Evolutionary conservation across 2,329 filamentous ascomycete genomes (phyloP).

Genomic region (Scedosporium minutisporum): DNA sequence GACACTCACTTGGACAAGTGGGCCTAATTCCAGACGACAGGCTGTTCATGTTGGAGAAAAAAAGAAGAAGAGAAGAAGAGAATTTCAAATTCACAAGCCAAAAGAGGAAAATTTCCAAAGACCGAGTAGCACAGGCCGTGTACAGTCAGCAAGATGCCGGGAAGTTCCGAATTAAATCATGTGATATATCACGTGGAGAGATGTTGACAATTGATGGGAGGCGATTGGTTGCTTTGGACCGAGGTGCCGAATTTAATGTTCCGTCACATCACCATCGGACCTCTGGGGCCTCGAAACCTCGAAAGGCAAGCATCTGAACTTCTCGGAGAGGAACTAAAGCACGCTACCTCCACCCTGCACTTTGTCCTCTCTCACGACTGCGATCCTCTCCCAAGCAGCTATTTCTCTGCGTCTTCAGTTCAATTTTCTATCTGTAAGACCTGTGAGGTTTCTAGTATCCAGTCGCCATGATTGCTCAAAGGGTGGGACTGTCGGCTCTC

Average conservation of each 20-base stretch:
- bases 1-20: constrained; percentile 1
- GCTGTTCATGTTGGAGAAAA: constrained; percentile 21
- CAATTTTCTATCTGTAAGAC: constrained; percentile 4
- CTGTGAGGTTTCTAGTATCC: constrained; percentile 5
- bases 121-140: too few relatives aligned
- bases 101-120: background rate
- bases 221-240: constrained; percentile 32
- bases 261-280: constrained; percentile 7
- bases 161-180: constrained; percentile 10
- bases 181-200: constrained; percentile 19
- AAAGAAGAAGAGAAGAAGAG: constrained; percentile 13
- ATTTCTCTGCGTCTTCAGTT: constrained; percentile 5
- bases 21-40: constrained; percentile 2
- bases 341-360: constrained; percentile 7
- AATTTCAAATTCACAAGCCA: background rate
- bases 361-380: constrained; percentile 9
- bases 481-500: constrained; percentile 48
- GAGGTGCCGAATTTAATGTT: constrained; percentile 28
- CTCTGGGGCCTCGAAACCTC: background rate
- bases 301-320: constrained; percentile 7
- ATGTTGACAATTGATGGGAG: constrained; percentile 25
- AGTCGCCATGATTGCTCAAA: constrained; percentile 43
- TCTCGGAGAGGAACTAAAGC: constrained; percentile 10
- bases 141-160: background rate
- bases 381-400: constrained; percentile 6